A percentile compares a stretch with the other conserved stretches of the same genome.
Conservation (phyloP, 2,329 filamentous ascomycete species). For the Pseudocercospora crystallina region DNA sequence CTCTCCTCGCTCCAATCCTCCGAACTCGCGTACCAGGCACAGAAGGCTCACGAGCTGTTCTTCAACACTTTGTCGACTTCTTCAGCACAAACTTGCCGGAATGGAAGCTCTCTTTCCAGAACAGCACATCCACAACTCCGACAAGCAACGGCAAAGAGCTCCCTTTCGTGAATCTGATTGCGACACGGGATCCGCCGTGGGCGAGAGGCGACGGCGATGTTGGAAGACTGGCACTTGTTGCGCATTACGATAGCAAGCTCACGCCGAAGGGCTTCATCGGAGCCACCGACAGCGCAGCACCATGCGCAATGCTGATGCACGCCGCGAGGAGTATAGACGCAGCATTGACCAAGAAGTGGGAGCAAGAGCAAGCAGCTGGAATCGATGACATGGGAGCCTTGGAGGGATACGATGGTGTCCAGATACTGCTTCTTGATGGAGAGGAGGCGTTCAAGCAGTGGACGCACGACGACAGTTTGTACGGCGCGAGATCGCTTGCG, state of each 20-base stretch:
- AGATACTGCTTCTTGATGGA: conserved; percentile 87
- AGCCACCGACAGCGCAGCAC: conserved; percentile 88
- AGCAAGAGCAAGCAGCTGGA: conserved; percentile 60
- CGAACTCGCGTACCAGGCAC: conserved; percentile 87
- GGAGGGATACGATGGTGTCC: conserved; percentile 77
- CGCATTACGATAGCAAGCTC: conserved; percentile 89
- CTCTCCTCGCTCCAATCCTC: conserved; percentile 81
- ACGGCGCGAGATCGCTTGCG: conserved; percentile 77
- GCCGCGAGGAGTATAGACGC: conserved; percentile 76
- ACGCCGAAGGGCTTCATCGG: conserved; percentile 84
- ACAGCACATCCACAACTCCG: conserved; percentile 83
- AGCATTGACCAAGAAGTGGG: conserved; percentile 80
- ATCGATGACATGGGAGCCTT: conserved; percentile 45
- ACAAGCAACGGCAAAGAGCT: conserved; percentile 68
- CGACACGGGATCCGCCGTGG: conserved; percentile 86
- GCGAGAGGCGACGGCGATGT: conserved; percentile 66
- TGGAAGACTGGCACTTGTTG: conserved; percentile 78
- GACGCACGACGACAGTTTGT: conserved; percentile 80
- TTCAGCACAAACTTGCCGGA: conserved; percentile 71
- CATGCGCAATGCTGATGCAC: conserved; percentile 91
- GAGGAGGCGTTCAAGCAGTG: conserved; percentile 87
- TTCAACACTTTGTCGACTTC: conserved; percentile 81
- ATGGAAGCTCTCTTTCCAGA: conserved; percentile 83
- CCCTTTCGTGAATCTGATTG: conserved; percentile 84
- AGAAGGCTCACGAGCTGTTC: conserved; percentile 67